A percentile compares a stretch with the other conserved stretches of the same genome.
phyloP scores from a whole-genome alignment of 83 land plant species.

The Diphasiastrum complanatum region DNA sequence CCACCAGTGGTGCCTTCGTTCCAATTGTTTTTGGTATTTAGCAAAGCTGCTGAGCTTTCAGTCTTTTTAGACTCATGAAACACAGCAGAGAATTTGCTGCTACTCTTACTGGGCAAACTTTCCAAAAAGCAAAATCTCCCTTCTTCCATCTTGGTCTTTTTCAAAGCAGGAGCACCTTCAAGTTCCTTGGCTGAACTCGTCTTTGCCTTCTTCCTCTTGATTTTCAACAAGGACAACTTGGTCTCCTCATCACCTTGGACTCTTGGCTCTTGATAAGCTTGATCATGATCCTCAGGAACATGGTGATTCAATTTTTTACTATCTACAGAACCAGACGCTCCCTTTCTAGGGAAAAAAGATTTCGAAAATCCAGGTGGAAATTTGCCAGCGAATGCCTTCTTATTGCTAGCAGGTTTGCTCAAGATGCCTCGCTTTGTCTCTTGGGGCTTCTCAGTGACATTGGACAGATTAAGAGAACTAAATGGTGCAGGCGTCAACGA shows the following conservation, averaged over 20 bases:
- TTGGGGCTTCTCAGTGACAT: slow-evolving; percentile 9
- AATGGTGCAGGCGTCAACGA: slow-evolving; percentile 14
- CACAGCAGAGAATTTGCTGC: no score
- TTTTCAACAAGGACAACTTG: no score
- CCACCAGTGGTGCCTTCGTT: no score
- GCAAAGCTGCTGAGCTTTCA: no score
- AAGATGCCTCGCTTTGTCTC: slow-evolving; percentile 9
- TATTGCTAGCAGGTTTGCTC: slow-evolving; percentile 43
- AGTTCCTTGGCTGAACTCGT: no score
- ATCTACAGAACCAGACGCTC: slow-evolving; percentile 25
- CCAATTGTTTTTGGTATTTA: no score
- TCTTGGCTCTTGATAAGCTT: no score
- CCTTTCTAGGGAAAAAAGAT: slow-evolving; percentile 26
- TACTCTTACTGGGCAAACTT: background rate
- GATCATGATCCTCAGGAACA: slow-evolving; percentile 22
- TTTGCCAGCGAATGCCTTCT: slow-evolving; percentile 18
- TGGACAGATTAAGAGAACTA: slow-evolving; percentile 16
- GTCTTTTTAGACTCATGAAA: no score
- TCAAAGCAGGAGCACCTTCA: slow-evolving; percentile 20
- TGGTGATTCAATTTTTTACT: slow-evolving; percentile 49
- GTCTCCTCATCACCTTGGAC: no score
- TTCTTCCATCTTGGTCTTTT: slow-evolving; percentile 37
- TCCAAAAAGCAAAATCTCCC: slow-evolving; percentile 2
- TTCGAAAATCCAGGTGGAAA: slow-evolving; percentile 4
- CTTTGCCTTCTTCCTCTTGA: no score